phyloP scores from a whole-genome alignment of 345 rosid genomes.

The Pugionium cornutum region DNA sequence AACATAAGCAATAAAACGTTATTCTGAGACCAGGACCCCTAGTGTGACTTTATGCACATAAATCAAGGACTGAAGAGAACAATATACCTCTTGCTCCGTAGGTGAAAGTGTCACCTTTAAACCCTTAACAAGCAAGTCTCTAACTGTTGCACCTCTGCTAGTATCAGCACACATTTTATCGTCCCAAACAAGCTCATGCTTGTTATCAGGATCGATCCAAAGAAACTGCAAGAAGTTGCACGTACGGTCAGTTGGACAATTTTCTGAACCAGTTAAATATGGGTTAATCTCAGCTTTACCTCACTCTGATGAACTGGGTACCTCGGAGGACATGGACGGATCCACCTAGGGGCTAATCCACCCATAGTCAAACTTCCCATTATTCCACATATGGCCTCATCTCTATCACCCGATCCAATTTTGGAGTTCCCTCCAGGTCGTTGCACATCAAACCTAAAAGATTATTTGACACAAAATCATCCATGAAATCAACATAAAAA shows the following conservation, averaged over 20 bases:
- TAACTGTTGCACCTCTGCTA: constrained; percentile 86
- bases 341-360: constrained; percentile 71
- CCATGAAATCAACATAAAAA: constrained; percentile 30
- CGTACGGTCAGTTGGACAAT: constrained; percentile 13
- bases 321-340: constrained; percentile 85
- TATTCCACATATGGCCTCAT: constrained; percentile 58
- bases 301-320: constrained; percentile 78
- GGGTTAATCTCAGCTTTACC: constrained; percentile 45
- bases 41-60: constrained; percentile 15
- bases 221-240: constrained; percentile 58
- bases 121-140: constrained; percentile 85
- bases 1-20: neutral
- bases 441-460: constrained; percentile 78
- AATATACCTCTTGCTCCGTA: constrained; percentile 71
- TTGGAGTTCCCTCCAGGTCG: constrained; percentile 59
- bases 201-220: constrained; percentile 95
- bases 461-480: constrained; percentile 25
- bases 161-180: constrained; percentile 98
- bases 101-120: constrained; percentile 80
- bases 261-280: constrained; percentile 9
- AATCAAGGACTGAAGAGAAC: constrained; percentile 10
- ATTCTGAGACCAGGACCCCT: constrained; percentile 9
- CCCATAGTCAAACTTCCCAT: constrained; percentile 52
- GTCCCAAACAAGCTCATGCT: constrained; percentile 96
- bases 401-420: constrained; percentile 87